Conservation (phyloP, 2,329 filamentous ascomycete species). For the Karstenula rhodostoma region DNA sequence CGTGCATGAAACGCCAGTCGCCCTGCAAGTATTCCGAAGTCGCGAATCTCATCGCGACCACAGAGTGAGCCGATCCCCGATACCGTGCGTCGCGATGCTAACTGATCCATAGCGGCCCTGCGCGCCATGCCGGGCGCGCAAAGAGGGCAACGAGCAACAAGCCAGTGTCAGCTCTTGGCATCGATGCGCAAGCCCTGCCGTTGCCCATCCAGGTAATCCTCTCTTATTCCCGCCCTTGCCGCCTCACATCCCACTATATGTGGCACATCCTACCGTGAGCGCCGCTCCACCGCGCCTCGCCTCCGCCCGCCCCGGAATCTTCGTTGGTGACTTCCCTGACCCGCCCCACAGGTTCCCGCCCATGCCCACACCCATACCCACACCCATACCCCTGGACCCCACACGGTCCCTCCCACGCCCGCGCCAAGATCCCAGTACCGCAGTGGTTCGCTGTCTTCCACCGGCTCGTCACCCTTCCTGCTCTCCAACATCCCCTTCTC, state of each 20-base stretch:
- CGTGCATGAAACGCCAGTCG: constrained; percentile 78
- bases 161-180: constrained; percentile 27
- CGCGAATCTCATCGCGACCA: constrained; percentile 71
- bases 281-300: constrained; percentile 25
- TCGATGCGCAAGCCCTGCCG: constrained; percentile 32
- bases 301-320: constrained; percentile 13
- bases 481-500: constrained; percentile 79
- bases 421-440: constrained; percentile 41
- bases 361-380: neutral
- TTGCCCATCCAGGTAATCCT: constrained; percentile 40
- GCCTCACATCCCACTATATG: too few relatives aligned
- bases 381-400: constrained; percentile 14
- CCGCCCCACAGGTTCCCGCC: constrained; percentile 27
- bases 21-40: constrained; percentile 78
- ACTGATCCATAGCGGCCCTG: constrained; percentile 39
- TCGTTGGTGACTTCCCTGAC: constrained; percentile 1
- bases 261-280: constrained; percentile 8
- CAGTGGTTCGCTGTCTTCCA: constrained; percentile 47
- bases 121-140: constrained; percentile 34
- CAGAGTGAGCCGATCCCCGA: constrained; percentile 63
- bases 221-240: constrained; percentile 15
- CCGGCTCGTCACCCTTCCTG: constrained; percentile 60
- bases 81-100: constrained; percentile 18
- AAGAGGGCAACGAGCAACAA: constrained; percentile 40
- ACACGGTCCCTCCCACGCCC: constrained; percentile 35